A percentile compares a stretch with the other conserved stretches of the same genome.
These are phyloP conservation scores for Aphanocladium album DNA, from an alignment of 2,329 filamentous ascomycete genomes.

Conservation along the genomic window DNA sequence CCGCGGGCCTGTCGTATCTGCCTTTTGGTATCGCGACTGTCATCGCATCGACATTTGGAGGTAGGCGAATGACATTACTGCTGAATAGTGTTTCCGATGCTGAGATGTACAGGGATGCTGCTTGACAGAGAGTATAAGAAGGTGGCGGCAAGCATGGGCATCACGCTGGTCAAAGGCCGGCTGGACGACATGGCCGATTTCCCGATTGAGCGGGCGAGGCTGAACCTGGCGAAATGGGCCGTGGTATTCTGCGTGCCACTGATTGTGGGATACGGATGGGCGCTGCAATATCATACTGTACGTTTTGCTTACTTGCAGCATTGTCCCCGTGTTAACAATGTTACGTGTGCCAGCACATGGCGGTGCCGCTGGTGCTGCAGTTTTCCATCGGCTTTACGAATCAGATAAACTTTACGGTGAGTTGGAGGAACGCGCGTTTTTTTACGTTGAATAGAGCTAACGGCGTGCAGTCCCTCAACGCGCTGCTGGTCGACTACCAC, in stretches of 20 bases:
- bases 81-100: neutral
- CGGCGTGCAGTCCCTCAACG: neutral
- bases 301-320: neutral
- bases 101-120: neutral
- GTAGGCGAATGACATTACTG: neutral
- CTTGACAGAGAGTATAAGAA: neutral
- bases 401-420: neutral
- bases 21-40: neutral
- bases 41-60: neutral
- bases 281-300: constrained; percentile 1
- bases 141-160: neutral
- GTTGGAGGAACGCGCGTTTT: neutral
- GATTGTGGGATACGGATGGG: neutral
- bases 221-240: neutral
- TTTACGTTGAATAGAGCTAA: neutral
- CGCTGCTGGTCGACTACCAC: neutral
- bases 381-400: constrained; percentile 1
- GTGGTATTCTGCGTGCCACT: neutral
- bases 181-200: neutral
- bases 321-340: neutral
- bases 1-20: neutral
- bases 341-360: neutral
- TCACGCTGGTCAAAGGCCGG: neutral
- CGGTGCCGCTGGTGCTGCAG: neutral
- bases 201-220: constrained; percentile 1